phyloP scores from a whole-genome alignment of 1,139 yeast species.

The Geotrichum reessii region DNA sequence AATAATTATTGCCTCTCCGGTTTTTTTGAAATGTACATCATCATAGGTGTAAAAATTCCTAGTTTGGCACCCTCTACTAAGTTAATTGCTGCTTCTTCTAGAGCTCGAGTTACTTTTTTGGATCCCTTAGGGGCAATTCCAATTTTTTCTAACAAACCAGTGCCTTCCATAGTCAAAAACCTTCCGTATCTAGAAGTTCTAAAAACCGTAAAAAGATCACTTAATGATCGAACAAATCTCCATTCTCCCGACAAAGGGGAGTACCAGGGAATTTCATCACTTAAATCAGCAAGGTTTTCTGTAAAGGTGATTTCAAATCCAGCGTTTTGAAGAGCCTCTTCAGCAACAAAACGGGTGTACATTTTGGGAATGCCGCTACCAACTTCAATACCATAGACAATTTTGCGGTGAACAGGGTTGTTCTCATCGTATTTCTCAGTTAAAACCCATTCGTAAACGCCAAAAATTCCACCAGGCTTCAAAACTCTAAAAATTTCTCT shows the following conservation, averaged over 20 bases:
- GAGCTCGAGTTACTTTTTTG: constrained; percentile 79
- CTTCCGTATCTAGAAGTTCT: constrained; percentile 89
- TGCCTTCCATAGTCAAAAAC: constrained; percentile 70
- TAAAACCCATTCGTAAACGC: constrained; percentile 99
- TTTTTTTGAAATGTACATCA: constrained; percentile 80
- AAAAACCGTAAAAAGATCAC: constrained; percentile 76
- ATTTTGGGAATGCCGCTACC: constrained; percentile 99
- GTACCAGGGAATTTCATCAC: constrained; percentile 93
- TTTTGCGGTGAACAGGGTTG: constrained; percentile 85
- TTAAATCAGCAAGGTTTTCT: constrained; percentile 75
- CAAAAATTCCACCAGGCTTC: constrained; percentile 96
- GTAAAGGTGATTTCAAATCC: constrained; percentile 77
- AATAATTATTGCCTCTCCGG: constrained; percentile 45
- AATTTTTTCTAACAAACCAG: constrained; percentile 70
- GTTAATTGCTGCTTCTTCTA: constrained; percentile 95
- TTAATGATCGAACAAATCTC: constrained; percentile 71
- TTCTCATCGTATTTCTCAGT: constrained; percentile 85
- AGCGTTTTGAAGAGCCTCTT: constrained; percentile 72
- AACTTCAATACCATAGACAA: constrained; percentile 93
- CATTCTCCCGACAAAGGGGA: constrained; percentile 93
- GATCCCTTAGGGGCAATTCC: constrained; percentile 95
- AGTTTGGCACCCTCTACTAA: constrained; percentile 89
- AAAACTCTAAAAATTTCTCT: constrained; percentile 89
- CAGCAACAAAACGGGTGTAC: constrained; percentile 81
- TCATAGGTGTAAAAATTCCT: constrained; percentile 91